Conservation (phyloP, 306 rosid species). For the Glycine tomentella region DNA sequence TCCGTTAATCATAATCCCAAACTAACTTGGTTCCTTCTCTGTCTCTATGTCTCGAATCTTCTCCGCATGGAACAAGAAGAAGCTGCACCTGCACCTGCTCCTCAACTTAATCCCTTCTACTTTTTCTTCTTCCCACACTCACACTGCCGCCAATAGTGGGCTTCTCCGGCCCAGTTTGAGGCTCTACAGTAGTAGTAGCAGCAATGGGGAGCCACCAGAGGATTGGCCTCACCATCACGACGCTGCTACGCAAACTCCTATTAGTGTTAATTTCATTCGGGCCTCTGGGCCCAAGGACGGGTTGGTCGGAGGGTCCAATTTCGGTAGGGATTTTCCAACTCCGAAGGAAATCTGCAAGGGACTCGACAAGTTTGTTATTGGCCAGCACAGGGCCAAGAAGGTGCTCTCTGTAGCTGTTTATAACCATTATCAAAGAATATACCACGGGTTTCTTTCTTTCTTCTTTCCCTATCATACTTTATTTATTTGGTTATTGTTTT, state of each 20-base stretch:
- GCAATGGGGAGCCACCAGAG: conserved; percentile 28
- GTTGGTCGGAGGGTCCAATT: conserved; percentile 80
- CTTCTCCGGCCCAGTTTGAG: neutral
- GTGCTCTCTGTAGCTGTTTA: conserved; percentile 92
- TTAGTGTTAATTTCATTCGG: conserved; percentile 63
- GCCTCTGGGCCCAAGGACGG: conserved; percentile 49
- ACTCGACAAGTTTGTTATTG: conserved; percentile 84
- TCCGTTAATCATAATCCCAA: too few relatives aligned
- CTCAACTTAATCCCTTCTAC: conserved; percentile 32
- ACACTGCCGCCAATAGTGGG: neutral
- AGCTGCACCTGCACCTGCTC: conserved; percentile 23
- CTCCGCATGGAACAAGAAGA: conserved; percentile 60
- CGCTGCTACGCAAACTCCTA: conserved; percentile 59
- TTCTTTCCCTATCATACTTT: conserved; percentile 23
- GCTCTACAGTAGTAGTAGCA: neutral
- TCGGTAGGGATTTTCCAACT: conserved; percentile 88
- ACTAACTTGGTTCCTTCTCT: too few relatives aligned
- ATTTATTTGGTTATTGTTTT: neutral
- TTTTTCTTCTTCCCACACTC: conserved; percentile 1
- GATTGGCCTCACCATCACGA: neutral
- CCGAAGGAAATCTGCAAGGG: conserved; percentile 84
- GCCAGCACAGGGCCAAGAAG: conserved; percentile 85
- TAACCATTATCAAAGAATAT: conserved; percentile 88
- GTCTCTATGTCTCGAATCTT: conserved; percentile 54
- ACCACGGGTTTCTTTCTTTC: conserved; percentile 65